Evolutionary conservation across 176 grass and related monocot species (phyloP).

Genomic region (Triticum monococcum): DNA sequence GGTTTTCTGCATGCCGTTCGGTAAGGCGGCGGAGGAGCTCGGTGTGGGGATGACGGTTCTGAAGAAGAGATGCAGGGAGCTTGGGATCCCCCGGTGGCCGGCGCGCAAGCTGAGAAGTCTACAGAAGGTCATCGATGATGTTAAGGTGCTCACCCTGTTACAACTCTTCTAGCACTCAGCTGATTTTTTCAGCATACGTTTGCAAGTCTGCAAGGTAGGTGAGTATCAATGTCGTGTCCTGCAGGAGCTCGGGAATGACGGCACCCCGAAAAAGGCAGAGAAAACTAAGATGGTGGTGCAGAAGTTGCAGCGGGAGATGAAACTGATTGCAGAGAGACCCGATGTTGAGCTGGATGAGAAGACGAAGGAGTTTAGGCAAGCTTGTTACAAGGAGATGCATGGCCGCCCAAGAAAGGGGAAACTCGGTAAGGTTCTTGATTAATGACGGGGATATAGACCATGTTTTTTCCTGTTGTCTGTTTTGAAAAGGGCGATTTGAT

Average conservation of each 20-base stretch:
- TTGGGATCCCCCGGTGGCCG: neutral
- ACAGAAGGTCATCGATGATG: neutral
- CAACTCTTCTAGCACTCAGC: neutral
- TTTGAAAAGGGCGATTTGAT: too few relatives aligned
- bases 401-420: neutral
- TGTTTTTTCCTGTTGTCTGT: neutral
- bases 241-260: neutral
- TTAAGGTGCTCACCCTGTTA: neutral
- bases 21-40: slow-evolving; percentile 11
- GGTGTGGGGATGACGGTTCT: neutral
- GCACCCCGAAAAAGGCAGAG: neutral
- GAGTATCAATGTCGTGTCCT: neutral
- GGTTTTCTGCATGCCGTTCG: slow-evolving; percentile 38
- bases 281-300: neutral
- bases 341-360: neutral
- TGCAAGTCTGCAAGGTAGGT: neutral
- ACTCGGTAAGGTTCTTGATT: neutral
- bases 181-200: too few relatives aligned
- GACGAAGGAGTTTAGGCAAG: neutral
- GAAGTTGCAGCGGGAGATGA: neutral
- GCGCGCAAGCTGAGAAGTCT: neutral
- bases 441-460: neutral
- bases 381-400: neutral
- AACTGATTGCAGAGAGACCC: neutral
- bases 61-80: slow-evolving; percentile 43